Evolutionary conservation across 2,329 filamentous ascomycete genomes (phyloP), one percentile per base, ranked within the genome.

Genomic region (Arthrobotrys musiformis): DNA sequence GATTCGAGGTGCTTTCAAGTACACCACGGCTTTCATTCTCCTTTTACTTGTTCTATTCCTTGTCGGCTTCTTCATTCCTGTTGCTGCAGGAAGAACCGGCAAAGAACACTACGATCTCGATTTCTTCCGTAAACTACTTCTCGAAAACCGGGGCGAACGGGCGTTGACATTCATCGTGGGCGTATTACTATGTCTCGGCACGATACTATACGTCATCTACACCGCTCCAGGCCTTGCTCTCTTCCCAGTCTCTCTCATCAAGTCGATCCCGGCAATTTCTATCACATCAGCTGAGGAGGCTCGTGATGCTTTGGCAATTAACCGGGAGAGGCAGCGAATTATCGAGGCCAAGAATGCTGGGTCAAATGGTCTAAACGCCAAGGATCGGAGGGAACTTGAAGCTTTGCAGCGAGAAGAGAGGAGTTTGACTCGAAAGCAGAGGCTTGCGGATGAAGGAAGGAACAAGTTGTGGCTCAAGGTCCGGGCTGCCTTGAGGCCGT

Each of bases 21-120:
- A 97, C 85, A 97, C 95, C 0, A 85, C 94, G 60, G 91, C 90
- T 76, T 98, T 98, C 83, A 84, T 98, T 54, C 84, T 90, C 37
- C 87, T 98, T 5, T 89, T 95, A 4, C 86, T 94, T 56, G 89
- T 94, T 52, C 85, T 99, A 13, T 97, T 99, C 86, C 84, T 97
- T 19, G 88, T 98, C 28, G 95, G 95, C 48, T 97, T 98, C 86
- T 97, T 99, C 83, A 90, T 96, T 0, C 95, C 95, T 0, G 90
- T 93, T 4, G 90, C 92, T 4, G 91, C 89, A 76, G 87, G 90
- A 78, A 87, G 87, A 75, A 86, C 86, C 42, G 89, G 90, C 60
- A 87, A 87, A 42, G 68, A 79, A 66, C 89, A 93, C 82, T 87
- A 91, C 81, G 93, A 97, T 81, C 86, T 97, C 70, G 94, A 97